Percentiles rank a stretch among this genome's conserved stretches.
Conservation (phyloP, 257 asterid genomes). For the Perilla frutescens region DNA sequence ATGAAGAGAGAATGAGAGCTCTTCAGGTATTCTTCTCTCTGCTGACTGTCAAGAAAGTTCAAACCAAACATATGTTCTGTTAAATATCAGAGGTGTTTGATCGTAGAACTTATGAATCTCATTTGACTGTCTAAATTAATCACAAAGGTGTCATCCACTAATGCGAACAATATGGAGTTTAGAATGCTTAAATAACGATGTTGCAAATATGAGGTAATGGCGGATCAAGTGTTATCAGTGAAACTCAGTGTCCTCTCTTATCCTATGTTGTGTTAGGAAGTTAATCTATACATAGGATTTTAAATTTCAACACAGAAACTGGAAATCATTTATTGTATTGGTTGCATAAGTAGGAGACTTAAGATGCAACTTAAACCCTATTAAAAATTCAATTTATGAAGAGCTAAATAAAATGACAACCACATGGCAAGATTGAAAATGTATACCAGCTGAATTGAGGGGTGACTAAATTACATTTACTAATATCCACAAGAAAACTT, state of each 20-base stretch:
- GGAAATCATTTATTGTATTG: conserved; percentile 11
- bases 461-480: conserved; percentile 3
- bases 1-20: conserved; percentile 59
- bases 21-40: conserved; percentile 61
- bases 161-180: conserved; percentile 19
- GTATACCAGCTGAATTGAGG: conserved; percentile 21
- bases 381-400: neutral
- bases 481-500: neutral
- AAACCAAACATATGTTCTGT: neutral
- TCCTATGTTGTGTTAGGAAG: conserved; percentile 4
- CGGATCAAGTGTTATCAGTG: neutral
- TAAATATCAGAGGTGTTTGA: neutral
- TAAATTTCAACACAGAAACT: neutral
- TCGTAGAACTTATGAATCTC: conserved; percentile 1
- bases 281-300: conserved; percentile 5
- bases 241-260: conserved; percentile 8
- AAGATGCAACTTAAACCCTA: neutral
- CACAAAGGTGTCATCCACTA: neutral
- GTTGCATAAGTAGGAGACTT: neutral
- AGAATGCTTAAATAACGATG: conserved; percentile 8
- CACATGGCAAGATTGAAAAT: conserved; percentile 2
- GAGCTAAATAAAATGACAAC: conserved; percentile 6
- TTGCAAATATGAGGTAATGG: neutral
- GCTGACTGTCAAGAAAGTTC: conserved; percentile 23
- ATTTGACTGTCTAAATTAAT: neutral